Evolutionary conservation across 495 filamentous ascomycete species (phyloP).

Genomic region (Bacidia gigantensis): DNA sequence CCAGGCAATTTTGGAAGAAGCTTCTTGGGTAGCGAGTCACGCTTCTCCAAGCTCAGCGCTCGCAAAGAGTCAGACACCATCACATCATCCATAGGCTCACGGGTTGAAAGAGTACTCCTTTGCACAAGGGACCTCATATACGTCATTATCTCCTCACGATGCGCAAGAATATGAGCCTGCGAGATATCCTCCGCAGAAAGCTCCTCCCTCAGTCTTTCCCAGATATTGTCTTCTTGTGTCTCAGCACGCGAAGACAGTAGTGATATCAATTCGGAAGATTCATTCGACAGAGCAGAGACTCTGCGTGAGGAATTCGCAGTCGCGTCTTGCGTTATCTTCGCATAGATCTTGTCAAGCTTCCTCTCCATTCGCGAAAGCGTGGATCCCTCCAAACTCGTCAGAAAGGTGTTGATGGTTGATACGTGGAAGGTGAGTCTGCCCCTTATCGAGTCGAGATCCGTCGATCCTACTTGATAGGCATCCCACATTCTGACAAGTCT

Average conservation of each 20-base stretch:
- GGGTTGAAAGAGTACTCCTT: too few relatives aligned
- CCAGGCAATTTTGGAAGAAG: too few relatives aligned
- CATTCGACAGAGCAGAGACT: not conserved
- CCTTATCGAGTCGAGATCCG: conserved; percentile 1
- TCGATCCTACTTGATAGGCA: not conserved
- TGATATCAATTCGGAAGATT: not conserved
- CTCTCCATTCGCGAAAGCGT: conserved; percentile 5
- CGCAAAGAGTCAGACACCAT: too few relatives aligned
- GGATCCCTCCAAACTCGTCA: not conserved
- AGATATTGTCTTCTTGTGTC: not conserved
- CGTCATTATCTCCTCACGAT: not conserved
- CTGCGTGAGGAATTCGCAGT: not conserved
- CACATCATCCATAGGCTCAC: too few relatives aligned
- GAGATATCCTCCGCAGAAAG: not conserved
- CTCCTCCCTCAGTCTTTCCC: not conserved
- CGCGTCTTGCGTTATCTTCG: not conserved
- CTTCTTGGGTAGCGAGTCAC: too few relatives aligned
- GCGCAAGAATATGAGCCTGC: not conserved
- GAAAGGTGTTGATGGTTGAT: conserved; percentile 1
- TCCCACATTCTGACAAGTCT: conserved; percentile 1
- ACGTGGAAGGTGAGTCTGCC: conserved; percentile 2
- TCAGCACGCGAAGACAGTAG: not conserved
- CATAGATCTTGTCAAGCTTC: not conserved
- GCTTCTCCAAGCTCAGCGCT: too few relatives aligned
- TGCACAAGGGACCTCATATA: not conserved